Evolutionary conservation across 331 rosid genomes (phyloP).

Genomic region (Acacia concinna): DNA sequence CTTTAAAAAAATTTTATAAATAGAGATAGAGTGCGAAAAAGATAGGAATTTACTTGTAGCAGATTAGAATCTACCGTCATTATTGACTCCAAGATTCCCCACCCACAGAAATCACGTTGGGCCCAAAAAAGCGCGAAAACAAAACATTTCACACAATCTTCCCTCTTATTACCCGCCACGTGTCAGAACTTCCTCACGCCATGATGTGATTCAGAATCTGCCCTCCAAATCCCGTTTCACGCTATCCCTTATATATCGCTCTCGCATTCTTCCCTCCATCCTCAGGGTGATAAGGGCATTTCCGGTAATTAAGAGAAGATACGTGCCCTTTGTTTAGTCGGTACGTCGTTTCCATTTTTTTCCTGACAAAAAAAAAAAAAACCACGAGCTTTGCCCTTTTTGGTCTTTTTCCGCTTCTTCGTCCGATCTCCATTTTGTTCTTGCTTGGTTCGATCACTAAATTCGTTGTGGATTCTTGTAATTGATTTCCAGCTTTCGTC

Average conservation of each 20-base stretch:
- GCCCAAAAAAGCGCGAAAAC: not conserved
- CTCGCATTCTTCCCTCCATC: conserved; percentile 15
- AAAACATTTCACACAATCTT: not conserved
- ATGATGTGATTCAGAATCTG: conserved; percentile 15
- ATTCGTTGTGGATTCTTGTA: not conserved
- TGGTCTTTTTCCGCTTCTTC: conserved; percentile 45
- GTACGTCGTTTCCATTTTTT: conserved; percentile 12
- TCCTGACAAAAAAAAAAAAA: conserved; percentile 9
- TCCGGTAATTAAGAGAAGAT: conserved; percentile 41
- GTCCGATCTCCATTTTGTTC: conserved; percentile 34
- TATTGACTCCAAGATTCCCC: not conserved
- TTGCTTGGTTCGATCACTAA: conserved; percentile 16
- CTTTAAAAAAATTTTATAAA: too few species aligned
- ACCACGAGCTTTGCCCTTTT: conserved; percentile 39
- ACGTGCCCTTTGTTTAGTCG: conserved; percentile 45
- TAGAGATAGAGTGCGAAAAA: too few species aligned
- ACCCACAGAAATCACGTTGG: not conserved
- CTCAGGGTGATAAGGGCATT: conserved; percentile 30
- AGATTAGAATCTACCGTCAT: not conserved
- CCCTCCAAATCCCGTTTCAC: not conserved
- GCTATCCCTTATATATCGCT: conserved; percentile 26
- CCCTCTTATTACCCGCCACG: conserved; percentile 22
- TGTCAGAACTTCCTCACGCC: not conserved
- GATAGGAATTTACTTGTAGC: too few species aligned
- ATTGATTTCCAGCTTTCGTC: conserved; percentile 22